Percentiles rank a stretch among this genome's conserved stretches.
phyloP scores from a whole-genome alignment of 2,329 filamentous ascomycete species.

The Albophoma yamanashiensis region DNA sequence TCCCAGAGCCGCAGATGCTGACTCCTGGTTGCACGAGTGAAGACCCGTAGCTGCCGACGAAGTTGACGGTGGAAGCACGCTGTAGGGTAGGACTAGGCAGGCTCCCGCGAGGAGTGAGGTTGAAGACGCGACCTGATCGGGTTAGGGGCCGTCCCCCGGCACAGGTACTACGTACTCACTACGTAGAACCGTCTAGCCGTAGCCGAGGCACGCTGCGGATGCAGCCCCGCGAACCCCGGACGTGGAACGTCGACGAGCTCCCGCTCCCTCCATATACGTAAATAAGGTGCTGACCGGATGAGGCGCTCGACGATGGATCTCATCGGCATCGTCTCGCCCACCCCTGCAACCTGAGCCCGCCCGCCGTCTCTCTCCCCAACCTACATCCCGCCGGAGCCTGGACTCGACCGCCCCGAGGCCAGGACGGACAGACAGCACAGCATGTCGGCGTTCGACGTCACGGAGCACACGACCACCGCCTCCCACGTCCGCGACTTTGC shows the following conservation, averaged over 20 bases:
- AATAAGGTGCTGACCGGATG: neutral
- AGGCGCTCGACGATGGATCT: neutral
- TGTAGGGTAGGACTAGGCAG: neutral
- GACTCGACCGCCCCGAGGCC: neutral
- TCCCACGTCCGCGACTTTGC: conserved; percentile 79
- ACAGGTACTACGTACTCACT: neutral
- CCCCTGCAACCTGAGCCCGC: neutral
- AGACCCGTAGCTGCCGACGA: neutral
- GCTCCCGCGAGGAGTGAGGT: neutral
- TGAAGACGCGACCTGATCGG: neutral
- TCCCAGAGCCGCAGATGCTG: neutral
- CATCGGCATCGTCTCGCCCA: neutral
- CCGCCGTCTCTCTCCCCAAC: neutral
- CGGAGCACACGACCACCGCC: conserved; percentile 62
- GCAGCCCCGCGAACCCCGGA: neutral
- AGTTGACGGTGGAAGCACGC: neutral
- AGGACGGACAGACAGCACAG: neutral
- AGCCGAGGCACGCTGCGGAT: neutral
- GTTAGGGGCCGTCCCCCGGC: neutral
- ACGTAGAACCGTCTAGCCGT: no score
- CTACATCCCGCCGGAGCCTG: neutral
- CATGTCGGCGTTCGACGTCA: conserved; percentile 43
- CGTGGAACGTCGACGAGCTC: neutral
- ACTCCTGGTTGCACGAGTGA: neutral
- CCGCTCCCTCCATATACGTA: neutral